Base-by-base conservation (phyloP, 805 yeast species). In the Metschnikowia bowlesiae region DNA sequence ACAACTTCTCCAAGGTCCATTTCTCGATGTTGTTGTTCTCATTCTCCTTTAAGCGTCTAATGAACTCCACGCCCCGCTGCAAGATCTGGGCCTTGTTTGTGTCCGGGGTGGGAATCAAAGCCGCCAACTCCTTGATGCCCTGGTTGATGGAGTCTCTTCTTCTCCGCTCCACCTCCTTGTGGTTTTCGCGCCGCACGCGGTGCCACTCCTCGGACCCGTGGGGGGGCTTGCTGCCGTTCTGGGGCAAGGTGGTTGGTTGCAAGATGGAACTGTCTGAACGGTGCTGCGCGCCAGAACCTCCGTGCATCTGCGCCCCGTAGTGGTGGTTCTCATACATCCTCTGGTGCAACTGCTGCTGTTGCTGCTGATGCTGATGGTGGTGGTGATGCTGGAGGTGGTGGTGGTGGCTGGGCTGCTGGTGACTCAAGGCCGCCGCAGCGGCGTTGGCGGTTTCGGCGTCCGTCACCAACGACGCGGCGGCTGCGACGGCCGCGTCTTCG, bases 151-250 rank as follows among this genome's bases (percentile, higher is more conserved):
- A 81, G 65, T 90, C 96, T 63, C 97, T 81, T 68, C 97, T 81
- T 60, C 96, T 82, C 64, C 96, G 80, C 71, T 91, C 97, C 22
- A 91, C 97, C 69, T 91, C 97, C 69, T 90, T 91, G 73, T 94
- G 99, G 68, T 89, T 91, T 60, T 88, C 88, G 62, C 87, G 84
- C 61, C 97, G 83, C 64, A 83, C 82, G 53, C 78, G 78, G 63
- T 85, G 89, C 92, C 94, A 87, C 65, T 87, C 95, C 41, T 84
- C 89, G 31, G 85, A 69, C n/a, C 94, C 94, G 41, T 84, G 85
- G 9, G 71, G 63, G 3, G 91, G 89, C 65, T 82, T 84, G 51
- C 51, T 53, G 22, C 53, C 51, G 33, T 54, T 51, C 1, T 58
- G 60, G 1, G 67, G 65, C 49, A 69, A 61, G 5, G 70, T 65